Percentiles rank a stretch among this genome's conserved stretches.
phyloP scores from a whole-genome alignment of 345 rosid species.

The Euclidium syriacum region DNA sequence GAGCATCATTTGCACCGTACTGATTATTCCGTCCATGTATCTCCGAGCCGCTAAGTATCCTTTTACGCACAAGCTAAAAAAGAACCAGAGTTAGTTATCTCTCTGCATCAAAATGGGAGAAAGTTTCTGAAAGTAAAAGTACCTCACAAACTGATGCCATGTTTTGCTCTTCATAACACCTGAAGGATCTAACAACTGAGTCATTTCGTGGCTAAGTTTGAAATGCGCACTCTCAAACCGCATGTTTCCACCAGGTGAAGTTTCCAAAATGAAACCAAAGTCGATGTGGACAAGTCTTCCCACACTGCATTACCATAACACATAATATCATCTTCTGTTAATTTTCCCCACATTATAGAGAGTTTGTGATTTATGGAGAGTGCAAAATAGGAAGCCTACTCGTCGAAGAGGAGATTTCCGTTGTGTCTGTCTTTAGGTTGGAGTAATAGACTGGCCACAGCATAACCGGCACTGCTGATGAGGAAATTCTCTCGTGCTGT shows the following conservation, averaged over 20 bases:
- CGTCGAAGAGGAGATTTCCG: constrained; percentile 96
- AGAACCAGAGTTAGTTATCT: not conserved
- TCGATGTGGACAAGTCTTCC: constrained; percentile 98
- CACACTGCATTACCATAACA: constrained; percentile 40
- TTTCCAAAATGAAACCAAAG: constrained; percentile 95
- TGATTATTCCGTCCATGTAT: constrained; percentile 86
- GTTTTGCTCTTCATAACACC: constrained; percentile 92
- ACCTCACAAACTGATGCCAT: constrained; percentile 83
- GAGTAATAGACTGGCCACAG: constrained; percentile 94
- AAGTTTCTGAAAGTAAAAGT: not conserved
- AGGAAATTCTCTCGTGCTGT: constrained; percentile 93
- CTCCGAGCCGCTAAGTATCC: constrained; percentile 89
- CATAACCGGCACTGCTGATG: constrained; percentile 98
- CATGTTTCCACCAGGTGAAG: constrained; percentile 95
- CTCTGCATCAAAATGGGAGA: not conserved
- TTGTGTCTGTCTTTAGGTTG: constrained; percentile 99
- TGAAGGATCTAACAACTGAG: constrained; percentile 88
- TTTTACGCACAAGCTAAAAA: constrained; percentile 72
- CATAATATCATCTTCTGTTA: not conserved
- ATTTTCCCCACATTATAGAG: not conserved
- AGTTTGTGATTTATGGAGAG: not conserved
- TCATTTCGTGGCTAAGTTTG: constrained; percentile 99
- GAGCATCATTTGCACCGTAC: constrained; percentile 79
- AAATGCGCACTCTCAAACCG: constrained; percentile 97
- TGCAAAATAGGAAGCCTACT: constrained; percentile 35